Conservation (phyloP, 805 yeast species). For the Metschnikowia aberdeeniae region DNA sequence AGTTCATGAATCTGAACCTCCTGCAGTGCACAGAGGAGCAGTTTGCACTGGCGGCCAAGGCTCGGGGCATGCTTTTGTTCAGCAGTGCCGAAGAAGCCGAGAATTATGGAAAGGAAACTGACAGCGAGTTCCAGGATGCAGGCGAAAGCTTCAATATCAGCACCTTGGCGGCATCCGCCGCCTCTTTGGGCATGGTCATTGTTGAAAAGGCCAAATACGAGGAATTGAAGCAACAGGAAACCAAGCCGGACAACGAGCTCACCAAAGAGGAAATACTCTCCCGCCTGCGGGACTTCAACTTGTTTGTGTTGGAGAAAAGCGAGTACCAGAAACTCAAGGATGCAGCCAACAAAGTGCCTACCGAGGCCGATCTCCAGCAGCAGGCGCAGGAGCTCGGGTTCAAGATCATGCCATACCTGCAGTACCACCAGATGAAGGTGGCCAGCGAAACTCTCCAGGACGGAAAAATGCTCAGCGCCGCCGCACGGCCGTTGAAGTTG, state of each 20-base stretch:
- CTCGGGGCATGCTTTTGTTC: background rate
- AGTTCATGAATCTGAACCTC: slow-evolving; percentile 3
- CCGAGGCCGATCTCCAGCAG: slow-evolving; percentile 18
- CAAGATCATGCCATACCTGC: slow-evolving; percentile 31
- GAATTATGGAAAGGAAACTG: background rate
- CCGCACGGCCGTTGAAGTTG: slow-evolving; percentile 45
- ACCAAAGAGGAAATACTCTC: slow-evolving; percentile 22
- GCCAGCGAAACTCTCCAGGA: slow-evolving; percentile 16
- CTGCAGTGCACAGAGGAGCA: slow-evolving; percentile 3
- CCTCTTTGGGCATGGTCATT: slow-evolving; percentile 6
- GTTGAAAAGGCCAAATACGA: slow-evolving; percentile 9
- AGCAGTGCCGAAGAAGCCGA: background rate
- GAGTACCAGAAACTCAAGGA: slow-evolving; percentile 15
- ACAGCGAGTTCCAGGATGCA: slow-evolving; percentile 1
- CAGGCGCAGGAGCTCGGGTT: slow-evolving; percentile 43
- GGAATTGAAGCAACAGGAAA: slow-evolving; percentile 2
- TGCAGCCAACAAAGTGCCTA: slow-evolving; percentile 14
- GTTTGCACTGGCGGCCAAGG: background rate
- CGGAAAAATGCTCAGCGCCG: slow-evolving; percentile 25
- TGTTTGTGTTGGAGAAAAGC: slow-evolving; percentile 15
- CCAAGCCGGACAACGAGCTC: background rate
- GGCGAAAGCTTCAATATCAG: slow-evolving; percentile 1
- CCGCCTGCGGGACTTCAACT: slow-evolving; percentile 13
- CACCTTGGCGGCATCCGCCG: background rate
- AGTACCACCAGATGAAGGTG: slow-evolving; percentile 20